Base-by-base conservation (phyloP, 75 land plant species). In the Larix kaempferi region DNA sequence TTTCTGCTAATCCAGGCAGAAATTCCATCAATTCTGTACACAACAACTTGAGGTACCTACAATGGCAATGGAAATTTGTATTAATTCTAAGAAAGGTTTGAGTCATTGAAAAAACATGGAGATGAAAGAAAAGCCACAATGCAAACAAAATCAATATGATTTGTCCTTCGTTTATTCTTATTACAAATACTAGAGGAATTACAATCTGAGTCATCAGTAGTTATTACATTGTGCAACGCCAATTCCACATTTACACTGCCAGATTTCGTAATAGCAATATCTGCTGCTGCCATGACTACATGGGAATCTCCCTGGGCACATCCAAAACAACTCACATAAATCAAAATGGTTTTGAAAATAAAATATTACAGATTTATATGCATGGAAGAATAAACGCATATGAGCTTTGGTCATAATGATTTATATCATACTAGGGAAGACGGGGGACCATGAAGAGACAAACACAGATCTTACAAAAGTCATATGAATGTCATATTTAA, bases 21-120 rank as follows among this genome's bases (percentile, higher is more conserved):
- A 33, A 71, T 59, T 78, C 44, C 44, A 78, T 56, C 78, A 41
- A 80, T 65, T 39, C 78, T 80, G 14, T 80, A 80, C 35, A 80
- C 58, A 66, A 80, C 82, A 57, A 80, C 82, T 69, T 80, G 82
- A 35, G 82, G 82, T 63, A 80, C 82, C 82, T 80, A n/a, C 27
- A 44, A 25, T 56, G 49, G 21, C 49, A 67, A 67, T 37, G 10
- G 7, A 19, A 39, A 39, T 33, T 41, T 19, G 33, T 6, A 39
- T 67, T 10, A 39, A 22, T 35, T 39, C 72, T 44, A 67, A 33
- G 35, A 67, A 69, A 56, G 1, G 7, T 2, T 17, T 26, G 22
- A 39, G 41, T 35, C 2, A 7, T 37, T 67, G 72, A 64, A 7
- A 35, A 16, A 67, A 67, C 7, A 67, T 39, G 72, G 11, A 67